Evolutionary conservation across 75 land plant genomes (phyloP).

Genomic region (Selaginella moellendorffii): DNA sequence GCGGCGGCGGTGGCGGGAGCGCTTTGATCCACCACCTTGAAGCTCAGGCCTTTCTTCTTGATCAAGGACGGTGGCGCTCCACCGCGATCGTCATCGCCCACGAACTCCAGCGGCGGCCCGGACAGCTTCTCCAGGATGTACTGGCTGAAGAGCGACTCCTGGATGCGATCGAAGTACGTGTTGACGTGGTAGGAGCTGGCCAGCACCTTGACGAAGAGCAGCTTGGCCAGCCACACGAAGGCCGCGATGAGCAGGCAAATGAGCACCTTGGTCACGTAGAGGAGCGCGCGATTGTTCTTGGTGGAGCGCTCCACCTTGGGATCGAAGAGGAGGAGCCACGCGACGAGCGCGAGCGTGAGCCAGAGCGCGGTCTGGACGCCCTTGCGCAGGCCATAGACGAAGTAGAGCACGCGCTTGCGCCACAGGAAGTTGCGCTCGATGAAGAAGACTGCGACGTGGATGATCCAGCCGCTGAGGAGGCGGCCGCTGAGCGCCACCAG

Average conservation of each 20-base stretch:
- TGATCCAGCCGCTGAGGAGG: conserved; percentile 11
- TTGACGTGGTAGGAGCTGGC: not conserved
- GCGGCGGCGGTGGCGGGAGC: conserved; percentile 15
- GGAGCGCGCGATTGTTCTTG: not conserved
- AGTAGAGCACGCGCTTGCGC: conserved; percentile 59
- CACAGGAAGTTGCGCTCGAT: conserved; percentile 51
- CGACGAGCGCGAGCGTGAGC: conserved; percentile 25
- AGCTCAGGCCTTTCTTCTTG: conserved; percentile 5
- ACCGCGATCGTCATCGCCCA: conserved; percentile 6
- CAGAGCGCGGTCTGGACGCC: conserved; percentile 29
- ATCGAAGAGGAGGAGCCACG: conserved; percentile 25
- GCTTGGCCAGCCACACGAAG: not conserved
- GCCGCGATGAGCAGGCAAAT: conserved; percentile 3
- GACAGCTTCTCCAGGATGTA: conserved; percentile 8
- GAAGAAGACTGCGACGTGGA: conserved; percentile 25
- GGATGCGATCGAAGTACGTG: conserved; percentile 1
- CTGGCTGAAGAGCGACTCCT: conserved; percentile 1
- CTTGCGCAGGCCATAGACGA: conserved; percentile 52
- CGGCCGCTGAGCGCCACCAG: conserved; percentile 11
- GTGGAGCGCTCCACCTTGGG: not conserved
- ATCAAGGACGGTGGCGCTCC: not conserved
- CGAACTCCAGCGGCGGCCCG: not conserved
- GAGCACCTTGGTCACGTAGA: not conserved
- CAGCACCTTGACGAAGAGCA: not conserved
- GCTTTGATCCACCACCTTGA: conserved; percentile 13